A percentile compares a stretch with the other conserved stretches of the same genome.
Evolutionary conservation across 2,329 filamentous ascomycete species (phyloP).

Genomic region (Phyllachora maydis): DNA sequence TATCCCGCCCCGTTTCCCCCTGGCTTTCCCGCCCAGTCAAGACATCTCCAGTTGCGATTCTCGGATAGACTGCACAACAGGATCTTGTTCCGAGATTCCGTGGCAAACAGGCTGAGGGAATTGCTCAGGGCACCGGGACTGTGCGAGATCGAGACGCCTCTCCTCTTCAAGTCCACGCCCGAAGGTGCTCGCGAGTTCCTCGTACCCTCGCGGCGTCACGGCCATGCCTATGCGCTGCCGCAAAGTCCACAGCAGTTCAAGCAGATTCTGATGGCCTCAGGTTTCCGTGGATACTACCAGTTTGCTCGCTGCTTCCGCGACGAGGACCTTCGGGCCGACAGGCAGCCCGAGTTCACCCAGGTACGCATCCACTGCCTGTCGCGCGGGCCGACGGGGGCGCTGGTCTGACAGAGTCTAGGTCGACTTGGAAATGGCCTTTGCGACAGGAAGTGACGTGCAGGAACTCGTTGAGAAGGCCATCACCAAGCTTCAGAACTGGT

Average conservation of each 20-base stretch:
- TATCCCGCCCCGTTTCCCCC: conserved; percentile 56
- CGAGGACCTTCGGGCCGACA: conserved; percentile 77
- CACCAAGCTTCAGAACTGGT: conserved; percentile 26
- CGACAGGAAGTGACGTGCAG: conserved; percentile 52
- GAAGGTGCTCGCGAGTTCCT: conserved; percentile 91
- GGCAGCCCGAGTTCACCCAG: conserved; percentile 94
- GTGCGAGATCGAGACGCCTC: conserved; percentile 71
- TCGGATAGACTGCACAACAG: conserved; percentile 44
- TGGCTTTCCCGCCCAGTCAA: conserved; percentile 52
- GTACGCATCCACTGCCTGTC: too few species aligned
- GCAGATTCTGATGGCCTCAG: conserved; percentile 88
- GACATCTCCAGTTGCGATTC: conserved; percentile 73
- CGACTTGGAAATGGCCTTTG: conserved; percentile 87
- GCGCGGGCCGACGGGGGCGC: too few species aligned
- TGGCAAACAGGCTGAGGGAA: conserved; percentile 19
- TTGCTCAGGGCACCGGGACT: conserved; percentile 39
- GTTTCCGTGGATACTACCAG: conserved; percentile 68
- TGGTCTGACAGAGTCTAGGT: too few species aligned
- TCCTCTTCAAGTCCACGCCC: conserved; percentile 93
- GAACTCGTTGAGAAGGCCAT: conserved; percentile 27
- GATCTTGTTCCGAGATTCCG: conserved; percentile 46
- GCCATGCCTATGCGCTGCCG: conserved; percentile 71
- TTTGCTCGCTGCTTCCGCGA: conserved; percentile 91
- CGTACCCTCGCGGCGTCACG: conserved; percentile 62
- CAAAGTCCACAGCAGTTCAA: conserved; percentile 99